Conservation (phyloP, 2,329 filamentous ascomycete genomes). For the Aphanoascus verrucosus region DNA sequence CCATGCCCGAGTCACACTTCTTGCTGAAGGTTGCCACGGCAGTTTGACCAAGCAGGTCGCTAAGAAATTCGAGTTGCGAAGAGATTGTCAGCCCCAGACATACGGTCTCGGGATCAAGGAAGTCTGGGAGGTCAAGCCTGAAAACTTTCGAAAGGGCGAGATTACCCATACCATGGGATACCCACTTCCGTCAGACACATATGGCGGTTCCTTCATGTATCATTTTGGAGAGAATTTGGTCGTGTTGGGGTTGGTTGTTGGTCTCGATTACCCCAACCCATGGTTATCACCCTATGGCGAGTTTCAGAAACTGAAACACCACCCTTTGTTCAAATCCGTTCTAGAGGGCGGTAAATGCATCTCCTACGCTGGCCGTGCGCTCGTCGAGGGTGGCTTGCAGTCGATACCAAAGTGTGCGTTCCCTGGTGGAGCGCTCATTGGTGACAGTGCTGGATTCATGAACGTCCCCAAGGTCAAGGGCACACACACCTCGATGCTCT, state of each 20-base stretch:
- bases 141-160: constrained; percentile 79
- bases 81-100: constrained; percentile 85
- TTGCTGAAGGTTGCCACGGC: constrained; percentile 91
- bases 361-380: constrained; percentile 82
- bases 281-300: constrained; percentile 93
- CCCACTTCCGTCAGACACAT: constrained; percentile 75
- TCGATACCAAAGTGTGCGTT: constrained; percentile 96
- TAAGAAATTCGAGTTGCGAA: constrained; percentile 82
- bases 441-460: constrained; percentile 90
- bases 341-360: constrained; percentile 97
- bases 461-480: constrained; percentile 99
- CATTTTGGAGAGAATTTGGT: constrained; percentile 98
- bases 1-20: constrained; percentile 79
- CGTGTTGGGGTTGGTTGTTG: constrained; percentile 79
- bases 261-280: constrained; percentile 90
- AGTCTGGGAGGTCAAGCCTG: constrained; percentile 90
- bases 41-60: constrained; percentile 90
- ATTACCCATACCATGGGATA: constrained; percentile 89
- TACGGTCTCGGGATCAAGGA: constrained; percentile 94
- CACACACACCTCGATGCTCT: constrained; percentile 95
- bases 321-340: constrained; percentile 75
- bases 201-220: constrained; percentile 98
- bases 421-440: constrained; percentile 87
- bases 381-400: constrained; percentile 93
- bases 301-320: constrained; percentile 97